Conservation (phyloP, 2,329 filamentous ascomycete species). For the Cladosporium halotolerans region DNA sequence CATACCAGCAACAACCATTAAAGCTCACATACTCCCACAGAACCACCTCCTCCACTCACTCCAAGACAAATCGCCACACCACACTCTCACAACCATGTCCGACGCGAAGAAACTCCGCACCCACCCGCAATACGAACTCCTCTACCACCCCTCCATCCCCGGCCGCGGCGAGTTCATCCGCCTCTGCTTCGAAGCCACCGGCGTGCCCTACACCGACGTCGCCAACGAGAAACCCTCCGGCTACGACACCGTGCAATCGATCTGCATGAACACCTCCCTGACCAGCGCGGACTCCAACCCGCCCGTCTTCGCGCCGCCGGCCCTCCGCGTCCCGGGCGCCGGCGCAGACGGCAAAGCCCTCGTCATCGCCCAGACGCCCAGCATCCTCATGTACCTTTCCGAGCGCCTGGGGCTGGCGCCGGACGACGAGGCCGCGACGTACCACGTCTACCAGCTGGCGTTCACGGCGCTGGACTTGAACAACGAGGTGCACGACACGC, state of each 20-base stretch:
- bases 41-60: neutral
- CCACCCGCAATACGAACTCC: conserved; percentile 29
- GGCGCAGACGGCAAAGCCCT: conserved; percentile 50
- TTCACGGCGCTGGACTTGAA: conserved; percentile 67
- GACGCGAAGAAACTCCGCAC: conserved; percentile 14
- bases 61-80: neutral
- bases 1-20: neutral
- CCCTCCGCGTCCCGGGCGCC: conserved; percentile 49
- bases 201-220: conserved; percentile 58
- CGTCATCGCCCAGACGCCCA: conserved; percentile 62
- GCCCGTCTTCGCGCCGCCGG: conserved; percentile 60
- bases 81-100: conserved; percentile 13
- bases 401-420: conserved; percentile 53
- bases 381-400: conserved; percentile 66
- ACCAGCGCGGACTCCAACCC: conserved; percentile 50
- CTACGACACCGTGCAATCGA: conserved; percentile 44
- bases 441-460: conserved; percentile 56
- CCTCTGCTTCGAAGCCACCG: conserved; percentile 63
- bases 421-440: conserved; percentile 43
- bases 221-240: conserved; percentile 47
- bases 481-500: conserved; percentile 67
- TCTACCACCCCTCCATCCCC: conserved; percentile 67
- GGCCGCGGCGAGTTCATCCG: conserved; percentile 71
- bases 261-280: conserved; percentile 33
- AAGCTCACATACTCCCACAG: neutral